Conservation (phyloP, 2,329 filamentous ascomycete genomes). For the Thelonectria olida region DNA sequence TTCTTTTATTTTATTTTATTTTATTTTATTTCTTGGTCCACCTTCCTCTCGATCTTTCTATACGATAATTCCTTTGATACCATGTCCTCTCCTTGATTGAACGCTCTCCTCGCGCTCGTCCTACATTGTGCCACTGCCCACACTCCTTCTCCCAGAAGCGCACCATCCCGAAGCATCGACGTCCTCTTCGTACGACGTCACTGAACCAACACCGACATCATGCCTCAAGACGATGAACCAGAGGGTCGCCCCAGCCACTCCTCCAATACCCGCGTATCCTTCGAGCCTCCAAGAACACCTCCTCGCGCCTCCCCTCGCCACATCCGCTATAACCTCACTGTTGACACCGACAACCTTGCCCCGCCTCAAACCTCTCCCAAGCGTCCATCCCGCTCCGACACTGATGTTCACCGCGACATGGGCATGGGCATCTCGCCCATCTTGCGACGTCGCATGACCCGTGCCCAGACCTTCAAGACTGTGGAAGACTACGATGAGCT, state of each 20-base stretch:
- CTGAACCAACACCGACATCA: not conserved
- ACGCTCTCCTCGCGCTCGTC: too few species aligned
- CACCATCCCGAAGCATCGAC: not conserved
- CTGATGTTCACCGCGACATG: constrained; percentile 38
- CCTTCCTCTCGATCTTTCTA: not conserved
- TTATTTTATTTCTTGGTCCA: not conserved
- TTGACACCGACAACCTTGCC: constrained; percentile 41
- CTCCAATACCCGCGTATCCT: constrained; percentile 33
- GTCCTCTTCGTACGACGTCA: not conserved
- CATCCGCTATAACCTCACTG: constrained; percentile 41
- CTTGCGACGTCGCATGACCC: constrained; percentile 51
- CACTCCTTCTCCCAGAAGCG: not conserved
- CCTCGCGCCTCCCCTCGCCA: constrained; percentile 21
- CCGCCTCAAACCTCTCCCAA: constrained; percentile 27
- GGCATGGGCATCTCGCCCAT: constrained; percentile 41
- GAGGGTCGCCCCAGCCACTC: constrained; percentile 30
- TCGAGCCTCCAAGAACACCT: constrained; percentile 19
- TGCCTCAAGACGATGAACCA: constrained; percentile 24
- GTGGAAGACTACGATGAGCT: constrained; percentile 57
- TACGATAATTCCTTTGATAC: not conserved
- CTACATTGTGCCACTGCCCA: not conserved
- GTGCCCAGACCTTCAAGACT: constrained; percentile 56
- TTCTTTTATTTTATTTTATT: not conserved
- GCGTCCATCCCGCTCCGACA: constrained; percentile 39
- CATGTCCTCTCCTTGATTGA: not conserved